A percentile compares a stretch with the other conserved stretches of the same genome.
Evolutionary conservation across 768 basidiomycete species (phyloP).

Genomic region (Russula sp.): DNA sequence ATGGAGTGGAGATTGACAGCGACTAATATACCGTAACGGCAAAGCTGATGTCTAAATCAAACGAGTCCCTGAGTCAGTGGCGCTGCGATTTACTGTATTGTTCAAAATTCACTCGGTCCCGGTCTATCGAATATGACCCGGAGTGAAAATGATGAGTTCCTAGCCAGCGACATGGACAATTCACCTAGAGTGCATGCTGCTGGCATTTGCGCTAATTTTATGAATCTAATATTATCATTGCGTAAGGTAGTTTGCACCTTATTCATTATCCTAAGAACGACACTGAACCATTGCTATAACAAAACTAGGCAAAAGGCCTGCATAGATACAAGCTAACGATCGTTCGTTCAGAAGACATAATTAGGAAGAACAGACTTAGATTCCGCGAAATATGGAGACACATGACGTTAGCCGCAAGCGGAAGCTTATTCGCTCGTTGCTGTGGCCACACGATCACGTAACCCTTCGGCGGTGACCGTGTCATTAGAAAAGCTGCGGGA

Average conservation of each 20-base stretch:
- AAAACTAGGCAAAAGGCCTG: constrained; percentile 10
- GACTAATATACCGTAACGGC: constrained; percentile 2
- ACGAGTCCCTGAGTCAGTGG: background rate
- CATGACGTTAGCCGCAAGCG: background rate
- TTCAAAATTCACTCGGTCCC: background rate
- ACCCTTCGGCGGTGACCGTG: constrained; percentile 50
- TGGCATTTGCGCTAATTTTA: background rate
- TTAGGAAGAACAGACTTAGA: background rate
- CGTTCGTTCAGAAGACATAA: constrained; percentile 1
- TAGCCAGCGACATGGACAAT: too few relatives aligned
- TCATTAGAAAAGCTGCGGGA: constrained; percentile 50
- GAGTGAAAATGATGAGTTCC: too few relatives aligned
- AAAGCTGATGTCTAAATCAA: background rate
- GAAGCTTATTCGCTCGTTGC: constrained; percentile 39
- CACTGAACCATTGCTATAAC: constrained; percentile 20
- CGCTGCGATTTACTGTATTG: background rate
- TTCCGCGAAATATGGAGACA: background rate
- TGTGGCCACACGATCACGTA: constrained; percentile 46
- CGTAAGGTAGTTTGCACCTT: constrained; percentile 8
- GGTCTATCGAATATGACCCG: background rate
- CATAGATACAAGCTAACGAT: constrained; percentile 20
- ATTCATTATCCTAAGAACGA: constrained; percentile 15
- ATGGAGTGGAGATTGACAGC: background rate
- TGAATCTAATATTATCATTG: background rate
- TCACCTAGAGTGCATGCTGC: background rate